A percentile compares a stretch with the other conserved stretches of the same genome.
These are phyloP conservation scores for Chenopodium album DNA, from an alignment of 148 eudicot genomes.

Conservation along the genomic window DNA sequence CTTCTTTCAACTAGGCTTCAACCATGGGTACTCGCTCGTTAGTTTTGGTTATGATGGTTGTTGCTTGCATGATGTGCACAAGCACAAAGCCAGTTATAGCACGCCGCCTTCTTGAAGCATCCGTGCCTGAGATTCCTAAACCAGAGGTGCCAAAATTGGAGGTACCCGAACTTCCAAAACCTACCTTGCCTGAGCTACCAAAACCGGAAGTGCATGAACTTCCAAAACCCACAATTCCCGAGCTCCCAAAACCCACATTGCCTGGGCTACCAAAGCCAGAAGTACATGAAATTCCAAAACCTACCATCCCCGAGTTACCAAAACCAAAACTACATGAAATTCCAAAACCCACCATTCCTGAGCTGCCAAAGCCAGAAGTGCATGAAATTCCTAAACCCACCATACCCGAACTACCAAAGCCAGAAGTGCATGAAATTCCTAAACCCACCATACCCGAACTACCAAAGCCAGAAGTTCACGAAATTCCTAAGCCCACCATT, in stretches of 20 bases:
- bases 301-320: not conserved
- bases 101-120: conserved; percentile 24
- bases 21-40: conserved; percentile 3
- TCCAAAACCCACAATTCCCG: conserved; percentile 8
- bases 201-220: conserved; percentile 6
- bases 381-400: not conserved
- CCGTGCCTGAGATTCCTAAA: conserved; percentile 1
- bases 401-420: not conserved
- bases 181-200: conserved; percentile 17
- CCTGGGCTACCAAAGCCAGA: conserved; percentile 3
- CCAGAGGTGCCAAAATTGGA: not conserved
- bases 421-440: not conserved
- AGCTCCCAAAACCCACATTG: conserved; percentile 6
- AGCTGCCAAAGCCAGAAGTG: conserved; percentile 8
- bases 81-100: conserved; percentile 8
- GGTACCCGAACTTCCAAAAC: conserved; percentile 1
- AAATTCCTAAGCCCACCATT: conserved; percentile 6
- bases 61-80: conserved; percentile 1
- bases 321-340: conserved; percentile 5
- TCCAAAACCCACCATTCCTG: conserved; percentile 15
- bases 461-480: not conserved
- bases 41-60: not conserved
- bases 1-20: not conserved
- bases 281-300: conserved; percentile 18
- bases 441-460: not conserved